Conservation (phyloP, 257 asterid genomes). For the Solanum gracilifrons region DNA sequence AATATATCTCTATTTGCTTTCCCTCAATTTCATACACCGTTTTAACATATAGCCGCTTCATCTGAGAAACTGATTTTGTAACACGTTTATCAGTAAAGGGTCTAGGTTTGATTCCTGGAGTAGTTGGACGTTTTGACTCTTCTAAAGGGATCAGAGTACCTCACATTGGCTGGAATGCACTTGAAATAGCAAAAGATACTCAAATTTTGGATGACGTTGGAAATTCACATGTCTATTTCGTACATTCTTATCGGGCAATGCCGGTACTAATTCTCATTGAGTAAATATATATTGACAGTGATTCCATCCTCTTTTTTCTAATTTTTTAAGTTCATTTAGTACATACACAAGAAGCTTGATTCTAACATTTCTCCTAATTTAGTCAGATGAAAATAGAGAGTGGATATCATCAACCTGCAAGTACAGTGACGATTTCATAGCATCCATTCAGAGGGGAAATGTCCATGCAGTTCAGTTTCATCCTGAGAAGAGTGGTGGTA, state of each 20-base stretch:
- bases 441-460: conserved; percentile 81
- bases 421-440: conserved; percentile 68
- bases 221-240: conserved; percentile 82
- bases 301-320: background rate
- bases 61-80: conserved; percentile 1
- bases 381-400: conserved; percentile 78
- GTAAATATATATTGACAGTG: background rate
- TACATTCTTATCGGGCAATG: conserved; percentile 87
- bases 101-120: conserved; percentile 92
- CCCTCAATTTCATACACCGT: background rate
- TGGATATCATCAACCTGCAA: conserved; percentile 88
- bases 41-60: background rate
- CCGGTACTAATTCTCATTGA: conserved; percentile 41
- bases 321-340: background rate
- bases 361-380: conserved; percentile 5
- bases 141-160: conserved; percentile 77
- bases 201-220: conserved; percentile 75
- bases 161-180: conserved; percentile 97
- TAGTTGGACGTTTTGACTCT: conserved; percentile 87
- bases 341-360: conserved; percentile 1
- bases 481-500: conserved; percentile 99
- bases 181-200: conserved; percentile 42
- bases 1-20: background rate
- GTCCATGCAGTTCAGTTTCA: conserved; percentile 96
- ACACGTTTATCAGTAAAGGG: conserved; percentile 60